These are phyloP conservation scores for Stramenopiles sp. DNA, from an alignment of 352 stramenopile genomes.

Conservation along the genomic window DNA sequence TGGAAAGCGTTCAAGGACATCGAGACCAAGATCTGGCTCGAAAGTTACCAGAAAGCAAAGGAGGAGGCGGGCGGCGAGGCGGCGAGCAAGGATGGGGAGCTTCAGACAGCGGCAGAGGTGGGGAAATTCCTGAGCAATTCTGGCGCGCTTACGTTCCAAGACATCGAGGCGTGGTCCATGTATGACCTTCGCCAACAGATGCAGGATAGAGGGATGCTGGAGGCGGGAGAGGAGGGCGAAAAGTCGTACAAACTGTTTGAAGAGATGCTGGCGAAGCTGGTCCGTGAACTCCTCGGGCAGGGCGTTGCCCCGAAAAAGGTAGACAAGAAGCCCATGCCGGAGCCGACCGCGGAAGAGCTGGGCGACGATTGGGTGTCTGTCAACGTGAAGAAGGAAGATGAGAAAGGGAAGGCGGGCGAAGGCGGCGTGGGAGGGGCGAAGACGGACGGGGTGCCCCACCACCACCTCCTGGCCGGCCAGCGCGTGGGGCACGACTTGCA, in stretches of 20 bases:
- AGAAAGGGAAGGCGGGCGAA: not conserved
- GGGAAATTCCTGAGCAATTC: not conserved
- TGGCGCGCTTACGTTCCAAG: not conserved
- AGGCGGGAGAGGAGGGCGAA: not conserved
- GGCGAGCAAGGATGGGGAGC: not conserved
- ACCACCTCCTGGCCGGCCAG: not conserved
- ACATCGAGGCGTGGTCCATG: not conserved
- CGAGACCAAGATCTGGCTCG: not conserved
- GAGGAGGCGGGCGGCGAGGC: not conserved
- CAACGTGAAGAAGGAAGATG: not conserved
- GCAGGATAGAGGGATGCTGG: not conserved
- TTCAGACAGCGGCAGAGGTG: not conserved
- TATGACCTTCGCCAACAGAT: not conserved
- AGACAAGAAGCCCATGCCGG: not conserved
- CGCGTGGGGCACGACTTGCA: not conserved
- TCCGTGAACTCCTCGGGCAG: not conserved
- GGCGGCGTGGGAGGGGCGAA: not conserved
- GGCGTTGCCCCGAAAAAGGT: not conserved
- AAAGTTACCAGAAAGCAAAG: not conserved
- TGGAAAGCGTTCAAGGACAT: not conserved
- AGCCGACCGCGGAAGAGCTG: not conserved
- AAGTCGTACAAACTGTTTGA: not conserved
- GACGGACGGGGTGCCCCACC: not conserved
- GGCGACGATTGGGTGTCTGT: not conserved
- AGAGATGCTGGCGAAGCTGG: not conserved